Evolutionary conservation across 441 rosid genomes (phyloP).

Genomic region (Metrosideros polymorpha): DNA sequence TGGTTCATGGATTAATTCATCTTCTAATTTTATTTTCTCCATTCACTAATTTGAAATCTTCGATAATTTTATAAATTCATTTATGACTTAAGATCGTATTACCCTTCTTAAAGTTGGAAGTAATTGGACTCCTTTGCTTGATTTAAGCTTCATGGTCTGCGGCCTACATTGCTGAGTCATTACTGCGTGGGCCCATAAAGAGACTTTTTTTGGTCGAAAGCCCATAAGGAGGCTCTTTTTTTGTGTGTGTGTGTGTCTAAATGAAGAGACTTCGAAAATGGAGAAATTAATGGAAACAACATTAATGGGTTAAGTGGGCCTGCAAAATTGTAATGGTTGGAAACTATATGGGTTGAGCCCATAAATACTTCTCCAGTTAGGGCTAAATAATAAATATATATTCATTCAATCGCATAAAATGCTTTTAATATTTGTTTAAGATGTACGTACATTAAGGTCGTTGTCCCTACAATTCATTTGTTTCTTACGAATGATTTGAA

Average conservation of each 20-base stretch:
- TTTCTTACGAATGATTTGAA: neutral
- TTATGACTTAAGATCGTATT: neutral
- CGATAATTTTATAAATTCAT: neutral
- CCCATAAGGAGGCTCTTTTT: no score
- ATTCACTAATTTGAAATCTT: neutral
- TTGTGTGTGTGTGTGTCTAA: no score
- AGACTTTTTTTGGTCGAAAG: no score
- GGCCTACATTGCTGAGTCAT: neutral
- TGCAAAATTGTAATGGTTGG: no score
- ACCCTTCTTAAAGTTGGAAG: neutral
- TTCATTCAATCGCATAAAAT: neutral
- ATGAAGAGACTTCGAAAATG: neutral
- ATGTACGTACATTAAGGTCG: neutral
- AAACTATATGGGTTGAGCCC: no score
- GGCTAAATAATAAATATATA: neutral
- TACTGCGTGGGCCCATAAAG: neutral
- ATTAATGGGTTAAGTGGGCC: no score
- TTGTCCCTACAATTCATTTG: neutral
- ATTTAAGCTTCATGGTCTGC: neutral
- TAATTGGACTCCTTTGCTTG: neutral
- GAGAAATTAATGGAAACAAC: no score
- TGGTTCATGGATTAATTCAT: neutral
- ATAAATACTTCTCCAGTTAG: neutral
- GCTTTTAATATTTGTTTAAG: neutral
- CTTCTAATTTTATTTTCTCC: no score